Evolutionary conservation across 441 rosid genomes (phyloP).

Genomic region (Eruca vesicaria): DNA sequence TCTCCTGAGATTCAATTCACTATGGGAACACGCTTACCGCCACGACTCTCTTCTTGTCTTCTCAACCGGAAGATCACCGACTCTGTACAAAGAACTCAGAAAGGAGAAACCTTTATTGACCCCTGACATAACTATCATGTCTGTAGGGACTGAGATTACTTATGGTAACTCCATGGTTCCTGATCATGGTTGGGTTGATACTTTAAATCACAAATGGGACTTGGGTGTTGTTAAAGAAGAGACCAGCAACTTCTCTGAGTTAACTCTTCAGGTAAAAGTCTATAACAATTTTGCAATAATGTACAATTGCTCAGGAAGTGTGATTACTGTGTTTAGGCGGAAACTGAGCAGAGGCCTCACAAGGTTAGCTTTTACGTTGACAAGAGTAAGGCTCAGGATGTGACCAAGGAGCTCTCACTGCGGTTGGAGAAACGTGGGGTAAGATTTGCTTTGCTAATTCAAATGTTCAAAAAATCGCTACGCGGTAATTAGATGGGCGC

Average conservation of each 20-base stretch:
- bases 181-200: conserved; percentile 84
- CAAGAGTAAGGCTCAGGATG: conserved; percentile 66
- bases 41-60: conserved; percentile 88
- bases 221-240: conserved; percentile 63
- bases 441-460: conserved; percentile 17
- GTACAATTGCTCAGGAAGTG: neutral
- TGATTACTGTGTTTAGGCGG: conserved; percentile 48
- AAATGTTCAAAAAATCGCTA: too few relatives aligned
- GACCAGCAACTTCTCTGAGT: conserved; percentile 70
- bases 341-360: conserved; percentile 83
- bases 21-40: conserved; percentile 85
- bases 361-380: conserved; percentile 88
- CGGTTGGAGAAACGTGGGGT: conserved; percentile 66
- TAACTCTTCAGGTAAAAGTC: conserved; percentile 69
- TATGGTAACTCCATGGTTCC: conserved; percentile 79
- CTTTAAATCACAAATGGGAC: conserved; percentile 81
- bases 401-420: conserved; percentile 56
- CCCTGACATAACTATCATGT: conserved; percentile 89
- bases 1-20: conserved; percentile 82
- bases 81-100: conserved; percentile 74
- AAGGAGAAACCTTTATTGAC: conserved; percentile 88
- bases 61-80: conserved; percentile 94
- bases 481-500: too few relatives aligned
- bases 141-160: conserved; percentile 94
- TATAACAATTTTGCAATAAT: conserved; percentile 7